Conservation (phyloP, 345 rosid genomes). For the Excoecaria agallocha region DNA sequence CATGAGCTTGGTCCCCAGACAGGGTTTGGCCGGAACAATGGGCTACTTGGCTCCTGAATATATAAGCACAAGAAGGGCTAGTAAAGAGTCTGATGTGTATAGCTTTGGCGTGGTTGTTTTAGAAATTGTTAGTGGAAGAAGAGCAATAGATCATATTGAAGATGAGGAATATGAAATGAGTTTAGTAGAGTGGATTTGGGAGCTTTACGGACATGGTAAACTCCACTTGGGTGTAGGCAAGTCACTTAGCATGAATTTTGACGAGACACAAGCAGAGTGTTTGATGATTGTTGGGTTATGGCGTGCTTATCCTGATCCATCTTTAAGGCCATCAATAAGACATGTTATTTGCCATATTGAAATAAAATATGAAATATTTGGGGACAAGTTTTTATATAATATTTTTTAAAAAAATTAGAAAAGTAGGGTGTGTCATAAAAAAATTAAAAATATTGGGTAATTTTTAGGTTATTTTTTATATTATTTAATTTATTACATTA, state of each 20-base stretch:
- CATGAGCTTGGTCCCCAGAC: constrained; percentile 29
- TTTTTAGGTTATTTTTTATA: too few relatives aligned
- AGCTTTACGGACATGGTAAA: constrained; percentile 29
- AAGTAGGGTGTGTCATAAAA: too few relatives aligned
- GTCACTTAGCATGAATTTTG: constrained; percentile 17
- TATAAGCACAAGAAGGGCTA: constrained; percentile 41
- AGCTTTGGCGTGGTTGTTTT: constrained; percentile 43
- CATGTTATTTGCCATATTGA: too few relatives aligned
- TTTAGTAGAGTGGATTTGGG: constrained; percentile 51
- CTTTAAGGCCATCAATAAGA: constrained; percentile 26
- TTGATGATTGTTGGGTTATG: constrained; percentile 39
- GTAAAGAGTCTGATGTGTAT: constrained; percentile 44
- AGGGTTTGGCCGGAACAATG: constrained; percentile 43
- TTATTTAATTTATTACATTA: too few relatives aligned
- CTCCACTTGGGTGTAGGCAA: constrained; percentile 24
- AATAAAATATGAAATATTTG: too few relatives aligned
- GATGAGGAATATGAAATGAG: constrained; percentile 22
- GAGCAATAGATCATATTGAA: constrained; percentile 13
- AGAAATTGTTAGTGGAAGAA: constrained; percentile 40
- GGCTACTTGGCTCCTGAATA: constrained; percentile 57
- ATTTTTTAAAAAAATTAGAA: too few relatives aligned
- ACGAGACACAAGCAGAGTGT: constrained; percentile 34
- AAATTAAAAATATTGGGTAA: too few relatives aligned
- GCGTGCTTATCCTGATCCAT: constrained; percentile 25
- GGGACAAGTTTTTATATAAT: too few relatives aligned